phyloP scores from a whole-genome alignment of 306 rosid species.

The Fagus crenata region DNA sequence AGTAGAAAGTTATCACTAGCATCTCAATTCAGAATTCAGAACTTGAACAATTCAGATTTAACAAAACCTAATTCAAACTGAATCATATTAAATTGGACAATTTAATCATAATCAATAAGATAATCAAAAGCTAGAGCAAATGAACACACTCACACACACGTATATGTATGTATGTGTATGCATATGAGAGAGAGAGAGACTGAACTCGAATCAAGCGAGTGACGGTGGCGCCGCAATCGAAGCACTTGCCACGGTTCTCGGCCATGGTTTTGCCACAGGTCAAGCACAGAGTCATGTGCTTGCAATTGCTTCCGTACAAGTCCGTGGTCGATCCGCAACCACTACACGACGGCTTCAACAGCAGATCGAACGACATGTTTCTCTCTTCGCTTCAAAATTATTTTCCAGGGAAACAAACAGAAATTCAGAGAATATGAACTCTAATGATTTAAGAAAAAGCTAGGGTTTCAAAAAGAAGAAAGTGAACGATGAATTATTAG shows the following conservation, averaged over 20 bases:
- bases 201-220: slow-evolving; percentile 85
- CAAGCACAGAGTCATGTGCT: slow-evolving; percentile 86
- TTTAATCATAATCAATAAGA: neutral
- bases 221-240: slow-evolving; percentile 65
- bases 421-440: neutral
- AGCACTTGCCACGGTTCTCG: slow-evolving; percentile 65
- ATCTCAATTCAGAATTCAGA: neutral
- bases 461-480: neutral
- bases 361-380: slow-evolving; percentile 58
- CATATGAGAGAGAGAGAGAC: slow-evolving; percentile 9
- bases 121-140: neutral
- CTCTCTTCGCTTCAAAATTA: slow-evolving; percentile 15
- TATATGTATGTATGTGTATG: neutral
- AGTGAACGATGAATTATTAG: neutral
- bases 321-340: slow-evolving; percentile 81
- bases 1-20: neutral
- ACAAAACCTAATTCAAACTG: neutral
- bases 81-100: neutral
- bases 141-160: neutral
- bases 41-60: neutral
- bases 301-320: slow-evolving; percentile 93
- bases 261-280: slow-evolving; percentile 87
- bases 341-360: slow-evolving; percentile 59
- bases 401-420: neutral
- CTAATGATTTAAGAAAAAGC: too few relatives aligned